phyloP scores from a whole-genome alignment of 2,329 filamentous ascomycete genomes.

The Colletotrichum nymphaeae region DNA sequence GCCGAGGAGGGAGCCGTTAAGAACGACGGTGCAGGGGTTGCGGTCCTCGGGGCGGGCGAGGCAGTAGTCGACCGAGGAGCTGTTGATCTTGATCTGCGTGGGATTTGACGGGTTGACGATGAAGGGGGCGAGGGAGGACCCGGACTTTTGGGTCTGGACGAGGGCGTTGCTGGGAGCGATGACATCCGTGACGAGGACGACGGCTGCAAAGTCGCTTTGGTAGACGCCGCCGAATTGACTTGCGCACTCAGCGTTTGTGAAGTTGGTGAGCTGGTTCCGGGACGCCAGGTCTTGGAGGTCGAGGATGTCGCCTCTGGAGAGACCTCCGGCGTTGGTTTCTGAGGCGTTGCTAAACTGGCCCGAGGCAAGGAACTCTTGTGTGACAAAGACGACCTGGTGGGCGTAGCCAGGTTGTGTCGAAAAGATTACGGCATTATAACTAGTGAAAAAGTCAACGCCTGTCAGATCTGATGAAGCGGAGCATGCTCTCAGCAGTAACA shows the following conservation, averaged over 20 bases:
- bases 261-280: slow-evolving; percentile 43
- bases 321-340: slow-evolving; percentile 46
- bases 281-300: slow-evolving; percentile 48
- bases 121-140: slow-evolving; percentile 38
- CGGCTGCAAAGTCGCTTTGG: slow-evolving; percentile 45
- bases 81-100: slow-evolving; percentile 38
- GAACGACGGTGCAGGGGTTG: slow-evolving; percentile 52
- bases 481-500: background rate
- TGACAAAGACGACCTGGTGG: slow-evolving; percentile 49
- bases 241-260: slow-evolving; percentile 46
- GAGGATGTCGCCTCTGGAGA: slow-evolving; percentile 48
- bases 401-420: slow-evolving; percentile 50
- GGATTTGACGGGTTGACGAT: slow-evolving; percentile 23
- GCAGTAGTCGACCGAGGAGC: slow-evolving; percentile 32
- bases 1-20: slow-evolving; percentile 57
- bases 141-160: slow-evolving; percentile 45
- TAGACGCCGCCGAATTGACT: slow-evolving; percentile 46
- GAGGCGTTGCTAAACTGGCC: slow-evolving; percentile 50
- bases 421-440: slow-evolving; percentile 64
- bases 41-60: slow-evolving; percentile 29
- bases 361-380: slow-evolving; percentile 48
- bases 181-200: slow-evolving; percentile 47
- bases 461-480: background rate
- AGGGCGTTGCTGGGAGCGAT: slow-evolving; percentile 44
- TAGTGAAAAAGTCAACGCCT: slow-evolving; percentile 38